Conservation (phyloP, 148 eudicot genomes). For the Chenopodium berlandieri region DNA sequence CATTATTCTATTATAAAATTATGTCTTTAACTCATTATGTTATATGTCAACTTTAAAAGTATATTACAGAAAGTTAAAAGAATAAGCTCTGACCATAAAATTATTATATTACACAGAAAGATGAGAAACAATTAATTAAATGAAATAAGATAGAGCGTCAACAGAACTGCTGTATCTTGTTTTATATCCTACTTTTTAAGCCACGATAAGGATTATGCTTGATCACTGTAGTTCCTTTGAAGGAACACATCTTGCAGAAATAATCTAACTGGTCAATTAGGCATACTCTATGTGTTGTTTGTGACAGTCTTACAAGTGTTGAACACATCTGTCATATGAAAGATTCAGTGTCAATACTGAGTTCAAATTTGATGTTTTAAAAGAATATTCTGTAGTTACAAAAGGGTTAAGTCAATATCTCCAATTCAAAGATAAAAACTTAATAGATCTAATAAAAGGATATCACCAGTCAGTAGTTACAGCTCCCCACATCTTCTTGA, state of each 20-base stretch:
- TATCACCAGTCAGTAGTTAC: too few species aligned
- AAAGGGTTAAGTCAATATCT: background rate
- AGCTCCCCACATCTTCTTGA: too few species aligned
- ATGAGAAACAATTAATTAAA: background rate
- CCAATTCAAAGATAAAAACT: background rate
- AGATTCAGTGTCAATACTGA: background rate
- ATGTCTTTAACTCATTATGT: background rate
- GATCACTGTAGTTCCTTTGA: background rate
- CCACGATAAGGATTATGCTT: background rate
- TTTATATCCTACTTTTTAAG: background rate
- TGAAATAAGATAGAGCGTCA: background rate
- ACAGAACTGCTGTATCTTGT: background rate
- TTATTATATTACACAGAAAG: background rate
- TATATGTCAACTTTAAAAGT: background rate
- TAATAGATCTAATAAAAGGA: background rate
- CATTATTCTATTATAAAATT: background rate
- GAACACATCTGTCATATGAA: too few species aligned
- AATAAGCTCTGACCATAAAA: background rate
- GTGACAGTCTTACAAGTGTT: background rate
- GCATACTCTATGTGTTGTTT: background rate
- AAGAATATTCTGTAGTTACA: background rate
- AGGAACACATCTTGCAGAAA: background rate
- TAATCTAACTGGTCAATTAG: background rate
- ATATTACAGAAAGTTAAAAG: background rate
- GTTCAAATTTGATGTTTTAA: background rate